A percentile compares a stretch with the other conserved stretches of the same genome.
phyloP scores from a whole-genome alignment of 768 basidiomycete species.

The Hygrophorus russula region DNA sequence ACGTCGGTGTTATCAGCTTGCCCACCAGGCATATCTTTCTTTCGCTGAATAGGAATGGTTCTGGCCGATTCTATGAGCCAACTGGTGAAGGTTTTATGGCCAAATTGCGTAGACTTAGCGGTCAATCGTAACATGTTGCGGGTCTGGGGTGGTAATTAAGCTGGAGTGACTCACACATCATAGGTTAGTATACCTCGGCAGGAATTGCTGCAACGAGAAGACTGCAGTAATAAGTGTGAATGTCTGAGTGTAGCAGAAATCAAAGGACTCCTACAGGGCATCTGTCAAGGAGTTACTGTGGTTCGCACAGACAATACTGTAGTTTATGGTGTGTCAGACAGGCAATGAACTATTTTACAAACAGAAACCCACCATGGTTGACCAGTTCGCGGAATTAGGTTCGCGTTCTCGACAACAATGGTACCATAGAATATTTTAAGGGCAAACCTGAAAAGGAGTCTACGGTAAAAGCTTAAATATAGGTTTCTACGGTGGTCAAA shows the following conservation, averaged over 20 bases:
- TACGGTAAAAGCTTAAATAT: constrained; percentile 14
- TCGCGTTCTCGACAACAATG: constrained; percentile 72
- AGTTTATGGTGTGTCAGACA: constrained; percentile 3
- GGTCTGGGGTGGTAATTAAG: constrained; percentile 26
- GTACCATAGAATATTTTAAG: constrained; percentile 87
- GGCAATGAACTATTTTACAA: background rate
- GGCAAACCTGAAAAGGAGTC: constrained; percentile 67
- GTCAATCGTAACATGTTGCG: constrained; percentile 78
- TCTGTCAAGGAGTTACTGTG: constrained; percentile 83
- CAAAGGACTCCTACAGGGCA: constrained; percentile 48
- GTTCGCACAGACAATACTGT: constrained; percentile 75
- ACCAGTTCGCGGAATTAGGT: constrained; percentile 62
- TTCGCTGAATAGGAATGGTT: constrained; percentile 71
- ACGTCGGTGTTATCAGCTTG: constrained; percentile 53
- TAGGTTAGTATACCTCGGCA: constrained; percentile 29
- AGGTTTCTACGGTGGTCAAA: constrained; percentile 2
- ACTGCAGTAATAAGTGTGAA: constrained; percentile 22
- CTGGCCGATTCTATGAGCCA: constrained; percentile 88
- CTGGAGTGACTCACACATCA: constrained; percentile 2
- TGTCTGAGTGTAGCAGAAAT: background rate
- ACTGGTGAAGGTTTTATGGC: constrained; percentile 71
- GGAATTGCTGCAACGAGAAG: constrained; percentile 70
- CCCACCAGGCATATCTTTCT: constrained; percentile 52
- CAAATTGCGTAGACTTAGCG: constrained; percentile 83
- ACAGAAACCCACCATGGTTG: constrained; percentile 48